A percentile compares a stretch with the other conserved stretches of the same genome.
Conservation (phyloP, 176 grass and related monocot species). For the Otatea glauca region DNA sequence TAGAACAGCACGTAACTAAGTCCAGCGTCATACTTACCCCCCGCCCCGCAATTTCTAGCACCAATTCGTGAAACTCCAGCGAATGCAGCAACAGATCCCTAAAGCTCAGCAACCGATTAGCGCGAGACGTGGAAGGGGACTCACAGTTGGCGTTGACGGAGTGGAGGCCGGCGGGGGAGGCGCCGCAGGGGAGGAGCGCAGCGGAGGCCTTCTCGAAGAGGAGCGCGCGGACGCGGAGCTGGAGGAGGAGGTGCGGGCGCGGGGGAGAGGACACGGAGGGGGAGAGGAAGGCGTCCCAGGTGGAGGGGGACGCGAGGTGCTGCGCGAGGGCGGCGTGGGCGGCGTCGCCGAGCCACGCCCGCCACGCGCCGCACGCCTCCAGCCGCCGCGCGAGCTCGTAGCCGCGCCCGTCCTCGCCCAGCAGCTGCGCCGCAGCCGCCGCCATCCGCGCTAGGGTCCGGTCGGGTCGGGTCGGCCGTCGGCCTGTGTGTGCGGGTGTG, state of each 20-base stretch:
- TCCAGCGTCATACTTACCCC: not conserved
- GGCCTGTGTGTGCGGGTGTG: not conserved
- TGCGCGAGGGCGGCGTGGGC: slow-evolving; percentile 64
- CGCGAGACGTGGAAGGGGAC: not conserved
- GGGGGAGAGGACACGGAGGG: slow-evolving; percentile 26
- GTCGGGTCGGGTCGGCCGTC: not conserved
- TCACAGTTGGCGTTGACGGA: slow-evolving; percentile 70
- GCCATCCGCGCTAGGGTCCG: slow-evolving; percentile 25
- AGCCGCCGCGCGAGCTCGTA: slow-evolving; percentile 88
- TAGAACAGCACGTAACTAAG: slow-evolving; percentile 26
- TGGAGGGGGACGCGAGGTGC: slow-evolving; percentile 59
- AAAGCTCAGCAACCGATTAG: slow-evolving; percentile 18
- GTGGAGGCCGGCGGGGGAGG: slow-evolving; percentile 29
- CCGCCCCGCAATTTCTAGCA: not conserved
- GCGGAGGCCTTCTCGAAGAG: slow-evolving; percentile 96
- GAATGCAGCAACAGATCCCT: slow-evolving; percentile 42
- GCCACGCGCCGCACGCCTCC: slow-evolving; percentile 88
- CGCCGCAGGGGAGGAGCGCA: slow-evolving; percentile 55
- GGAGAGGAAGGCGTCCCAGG: slow-evolving; percentile 88
- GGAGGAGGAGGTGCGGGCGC: slow-evolving; percentile 71
- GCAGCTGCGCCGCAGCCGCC: slow-evolving; percentile 57
- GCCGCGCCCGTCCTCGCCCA: slow-evolving; percentile 89
- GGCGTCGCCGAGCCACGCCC: slow-evolving; percentile 80
- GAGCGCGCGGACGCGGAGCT: slow-evolving; percentile 85
- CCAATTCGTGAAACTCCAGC: not conserved